Evolutionary conservation across 352 stramenopile genomes (phyloP).

Genomic region (Phytophthora litchii): DNA sequence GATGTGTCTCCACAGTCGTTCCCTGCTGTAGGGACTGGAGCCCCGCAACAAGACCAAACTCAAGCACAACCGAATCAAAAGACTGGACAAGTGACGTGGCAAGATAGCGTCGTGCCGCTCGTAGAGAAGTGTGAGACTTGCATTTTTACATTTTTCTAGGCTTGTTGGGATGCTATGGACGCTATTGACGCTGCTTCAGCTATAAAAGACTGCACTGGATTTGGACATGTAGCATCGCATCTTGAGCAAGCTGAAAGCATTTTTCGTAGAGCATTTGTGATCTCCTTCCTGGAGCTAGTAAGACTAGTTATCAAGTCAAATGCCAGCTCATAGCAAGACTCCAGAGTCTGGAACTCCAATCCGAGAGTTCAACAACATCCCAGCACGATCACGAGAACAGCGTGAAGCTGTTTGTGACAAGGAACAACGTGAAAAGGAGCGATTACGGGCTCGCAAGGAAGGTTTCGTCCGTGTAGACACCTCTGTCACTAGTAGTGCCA

Average conservation of each 20-base stretch:
- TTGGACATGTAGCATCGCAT: slow-evolving; percentile 19
- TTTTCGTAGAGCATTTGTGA: slow-evolving; percentile 9
- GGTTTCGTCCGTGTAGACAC: slow-evolving; percentile 74
- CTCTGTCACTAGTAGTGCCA: slow-evolving; percentile 61
- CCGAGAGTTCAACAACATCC: slow-evolving; percentile 82
- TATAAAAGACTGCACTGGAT: too few relatives aligned
- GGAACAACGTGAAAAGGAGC: slow-evolving; percentile 79
- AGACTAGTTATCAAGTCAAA: background rate
- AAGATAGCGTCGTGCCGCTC: slow-evolving; percentile 75
- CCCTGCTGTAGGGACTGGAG: slow-evolving; percentile 46
- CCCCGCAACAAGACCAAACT: slow-evolving; percentile 20
- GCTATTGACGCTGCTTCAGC: too few relatives aligned
- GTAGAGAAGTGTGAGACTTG: slow-evolving; percentile 79
- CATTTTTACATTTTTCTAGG: slow-evolving; percentile 82
- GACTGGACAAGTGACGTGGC: slow-evolving; percentile 60
- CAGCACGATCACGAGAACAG: slow-evolving; percentile 66
- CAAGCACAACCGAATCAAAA: slow-evolving; percentile 25
- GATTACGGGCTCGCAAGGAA: slow-evolving; percentile 69
- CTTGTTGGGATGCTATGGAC: too few relatives aligned
- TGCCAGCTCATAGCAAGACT: slow-evolving; percentile 21
- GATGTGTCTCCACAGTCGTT: slow-evolving; percentile 79
- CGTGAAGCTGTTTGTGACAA: slow-evolving; percentile 77
- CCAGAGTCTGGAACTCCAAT: background rate
- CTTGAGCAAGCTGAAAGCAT: background rate
- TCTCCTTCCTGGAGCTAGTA: slow-evolving; percentile 4